phyloP scores from a whole-genome alignment of 371 early-diverging fungal genomes.

The Rhizopus microsporus region DNA sequence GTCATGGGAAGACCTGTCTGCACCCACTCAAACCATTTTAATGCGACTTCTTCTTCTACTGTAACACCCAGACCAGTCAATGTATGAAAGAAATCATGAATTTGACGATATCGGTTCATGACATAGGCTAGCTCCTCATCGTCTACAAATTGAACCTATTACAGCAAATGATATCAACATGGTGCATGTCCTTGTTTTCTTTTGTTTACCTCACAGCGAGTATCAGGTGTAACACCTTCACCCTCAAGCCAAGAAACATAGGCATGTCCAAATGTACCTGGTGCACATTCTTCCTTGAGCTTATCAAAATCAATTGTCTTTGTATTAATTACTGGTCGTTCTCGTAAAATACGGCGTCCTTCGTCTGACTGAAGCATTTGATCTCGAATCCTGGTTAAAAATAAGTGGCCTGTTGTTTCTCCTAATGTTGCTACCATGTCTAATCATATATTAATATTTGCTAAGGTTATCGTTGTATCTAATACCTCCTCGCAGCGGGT shows the following conservation, averaged over 20 bases:
- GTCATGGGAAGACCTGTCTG: conserved; percentile 94
- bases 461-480: neutral
- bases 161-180: neutral
- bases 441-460: conserved; percentile 25
- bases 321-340: conserved; percentile 76
- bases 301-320: conserved; percentile 63
- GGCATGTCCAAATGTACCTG: conserved; percentile 83
- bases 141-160: conserved; percentile 79
- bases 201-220: conserved; percentile 70
- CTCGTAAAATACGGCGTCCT: conserved; percentile 84
- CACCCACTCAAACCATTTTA: conserved; percentile 94
- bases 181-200: neutral
- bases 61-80: conserved; percentile 83
- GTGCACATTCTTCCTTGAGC: conserved; percentile 63
- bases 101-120: conserved; percentile 89
- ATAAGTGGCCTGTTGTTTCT: conserved; percentile 79
- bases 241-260: conserved; percentile 81
- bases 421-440: conserved; percentile 94
- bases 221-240: conserved; percentile 83
- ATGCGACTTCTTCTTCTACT: conserved; percentile 89
- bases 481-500: conserved; percentile 81
- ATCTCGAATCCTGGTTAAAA: conserved; percentile 69
- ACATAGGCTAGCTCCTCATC: conserved; percentile 93
- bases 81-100: conserved; percentile 94
- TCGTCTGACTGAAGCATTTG: conserved; percentile 75